phyloP scores from a whole-genome alignment of 352 stramenopile genomes.

The Globisporangium abappressorium region DNA sequence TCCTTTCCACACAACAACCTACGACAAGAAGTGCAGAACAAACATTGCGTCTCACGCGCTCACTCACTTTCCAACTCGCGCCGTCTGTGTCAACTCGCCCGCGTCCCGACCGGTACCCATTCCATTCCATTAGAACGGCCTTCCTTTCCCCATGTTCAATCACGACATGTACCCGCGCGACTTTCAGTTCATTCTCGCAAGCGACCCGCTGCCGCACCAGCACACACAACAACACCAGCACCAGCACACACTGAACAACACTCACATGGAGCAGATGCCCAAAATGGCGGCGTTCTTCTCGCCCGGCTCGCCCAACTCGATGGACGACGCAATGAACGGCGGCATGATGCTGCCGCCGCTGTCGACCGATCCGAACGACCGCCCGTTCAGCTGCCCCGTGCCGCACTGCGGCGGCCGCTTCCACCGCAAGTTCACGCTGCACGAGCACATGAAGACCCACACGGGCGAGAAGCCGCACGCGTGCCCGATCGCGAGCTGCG shows the following conservation, averaged over 20 bases:
- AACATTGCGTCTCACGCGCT: neutral
- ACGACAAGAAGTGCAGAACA: neutral
- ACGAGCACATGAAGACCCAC: constrained; percentile 78
- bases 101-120: neutral
- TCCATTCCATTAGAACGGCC: neutral
- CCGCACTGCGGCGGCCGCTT: constrained; percentile 50
- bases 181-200: neutral
- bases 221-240: neutral
- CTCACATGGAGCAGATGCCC: neutral
- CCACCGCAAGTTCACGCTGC: constrained; percentile 70
- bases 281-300: neutral
- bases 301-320: neutral
- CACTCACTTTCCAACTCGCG: constrained; percentile 1
- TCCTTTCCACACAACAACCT: neutral
- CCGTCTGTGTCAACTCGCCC: neutral
- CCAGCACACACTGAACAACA: neutral
- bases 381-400: constrained; percentile 46
- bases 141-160: neutral
- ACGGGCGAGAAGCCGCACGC: constrained; percentile 69
- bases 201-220: neutral
- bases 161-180: neutral
- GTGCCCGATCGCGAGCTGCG: constrained; percentile 48
- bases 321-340: neutral
- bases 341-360: neutral
- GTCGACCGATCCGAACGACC: constrained; percentile 20